Percentiles rank a stretch among this genome's conserved stretches.
Conservation (phyloP, 345 rosid species). For the Raphanus sativus region DNA sequence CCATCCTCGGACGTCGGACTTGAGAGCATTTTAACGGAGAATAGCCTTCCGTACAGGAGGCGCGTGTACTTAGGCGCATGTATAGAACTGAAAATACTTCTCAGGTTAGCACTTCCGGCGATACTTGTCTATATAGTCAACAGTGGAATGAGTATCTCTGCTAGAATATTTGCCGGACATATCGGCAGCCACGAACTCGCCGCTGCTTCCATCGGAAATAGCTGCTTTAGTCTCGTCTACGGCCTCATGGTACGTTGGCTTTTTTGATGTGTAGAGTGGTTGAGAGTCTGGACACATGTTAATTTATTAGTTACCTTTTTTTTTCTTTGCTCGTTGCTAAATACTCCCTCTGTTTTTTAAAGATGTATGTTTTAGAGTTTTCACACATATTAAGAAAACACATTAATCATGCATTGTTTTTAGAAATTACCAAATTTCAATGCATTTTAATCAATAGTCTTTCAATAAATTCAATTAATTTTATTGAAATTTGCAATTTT, state of each 20-base stretch:
- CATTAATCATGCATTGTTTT: too few relatives aligned
- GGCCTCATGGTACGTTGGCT: not conserved
- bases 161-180: not conserved
- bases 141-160: not conserved
- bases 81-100: not conserved
- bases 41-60: not conserved
- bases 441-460: too few relatives aligned
- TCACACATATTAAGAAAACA: too few relatives aligned
- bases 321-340: not conserved
- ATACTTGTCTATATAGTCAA: not conserved
- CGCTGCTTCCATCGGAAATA: slow-evolving; percentile 1
- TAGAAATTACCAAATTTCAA: too few relatives aligned
- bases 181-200: not conserved
- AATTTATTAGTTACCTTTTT: not conserved
- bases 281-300: not conserved
- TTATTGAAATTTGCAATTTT: too few relatives aligned
- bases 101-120: not conserved
- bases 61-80: not conserved
- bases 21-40: not conserved
- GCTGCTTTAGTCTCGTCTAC: not conserved
- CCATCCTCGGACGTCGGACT: not conserved
- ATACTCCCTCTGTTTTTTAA: too few relatives aligned
- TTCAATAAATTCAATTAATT: too few relatives aligned
- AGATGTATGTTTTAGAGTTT: too few relatives aligned
- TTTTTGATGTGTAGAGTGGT: not conserved